Conservation (phyloP, 1,139 yeast species). For the Eremothecium coryli region DNA sequence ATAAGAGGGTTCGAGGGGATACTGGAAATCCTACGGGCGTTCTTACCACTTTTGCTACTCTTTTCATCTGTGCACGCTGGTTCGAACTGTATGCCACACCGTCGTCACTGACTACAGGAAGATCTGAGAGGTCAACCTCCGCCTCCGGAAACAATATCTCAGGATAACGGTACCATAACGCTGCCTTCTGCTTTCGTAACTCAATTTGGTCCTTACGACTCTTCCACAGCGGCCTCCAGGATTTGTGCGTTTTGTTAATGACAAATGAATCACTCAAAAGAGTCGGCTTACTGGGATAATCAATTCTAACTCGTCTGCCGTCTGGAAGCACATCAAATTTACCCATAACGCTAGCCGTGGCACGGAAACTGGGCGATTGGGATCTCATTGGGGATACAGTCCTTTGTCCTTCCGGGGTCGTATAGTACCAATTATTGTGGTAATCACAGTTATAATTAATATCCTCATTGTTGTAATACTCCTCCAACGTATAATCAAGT, state of each 20-base stretch:
- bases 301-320: slow-evolving; percentile 27
- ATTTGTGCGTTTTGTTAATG: slow-evolving; percentile 18
- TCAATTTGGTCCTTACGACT: slow-evolving; percentile 15
- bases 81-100: slow-evolving; percentile 21
- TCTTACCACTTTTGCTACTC: slow-evolving; percentile 18
- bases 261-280: slow-evolving; percentile 26
- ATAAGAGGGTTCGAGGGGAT: slow-evolving; percentile 46
- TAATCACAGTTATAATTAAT: slow-evolving; percentile 3
- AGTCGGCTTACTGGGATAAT: slow-evolving; percentile 29
- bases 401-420: slow-evolving; percentile 3
- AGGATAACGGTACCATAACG: slow-evolving; percentile 17
- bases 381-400: slow-evolving; percentile 12
- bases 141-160: slow-evolving; percentile 16
- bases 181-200: slow-evolving; percentile 11
- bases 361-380: slow-evolving; percentile 2
- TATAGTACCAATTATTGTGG: neutral
- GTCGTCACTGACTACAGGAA: slow-evolving; percentile 15
- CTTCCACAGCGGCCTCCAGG: slow-evolving; percentile 22
- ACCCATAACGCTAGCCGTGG: slow-evolving; percentile 6
- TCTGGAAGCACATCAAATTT: slow-evolving; percentile 9
- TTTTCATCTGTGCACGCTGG: slow-evolving; percentile 13
- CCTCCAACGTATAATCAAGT: slow-evolving; percentile 26
- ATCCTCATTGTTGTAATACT: slow-evolving; percentile 27
- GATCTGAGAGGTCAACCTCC: slow-evolving; percentile 6
- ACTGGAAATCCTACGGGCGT: slow-evolving; percentile 19